Conservation (phyloP, 495 filamentous ascomycete genomes). For the Aeminium ludgeri region DNA sequence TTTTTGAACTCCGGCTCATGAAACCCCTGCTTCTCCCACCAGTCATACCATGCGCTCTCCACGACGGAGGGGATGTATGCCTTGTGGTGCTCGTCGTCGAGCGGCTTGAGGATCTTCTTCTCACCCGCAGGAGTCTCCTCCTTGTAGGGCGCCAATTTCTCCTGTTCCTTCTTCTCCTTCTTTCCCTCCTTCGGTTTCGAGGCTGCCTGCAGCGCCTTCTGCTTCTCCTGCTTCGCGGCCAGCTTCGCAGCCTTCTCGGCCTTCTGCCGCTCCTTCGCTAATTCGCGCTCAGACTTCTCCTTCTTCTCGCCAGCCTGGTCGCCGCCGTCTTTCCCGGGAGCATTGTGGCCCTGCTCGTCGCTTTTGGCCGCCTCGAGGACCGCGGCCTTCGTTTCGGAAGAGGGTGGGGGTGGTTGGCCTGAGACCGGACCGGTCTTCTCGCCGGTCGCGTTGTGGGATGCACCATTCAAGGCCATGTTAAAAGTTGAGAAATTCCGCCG, state of each 20-base stretch:
- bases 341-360: slow-evolving; percentile 25
- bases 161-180: slow-evolving; percentile 29
- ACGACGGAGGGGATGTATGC: slow-evolving; percentile 41
- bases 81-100: slow-evolving; percentile 29
- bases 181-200: slow-evolving; percentile 36
- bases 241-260: slow-evolving; percentile 45
- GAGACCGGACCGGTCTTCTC: slow-evolving; percentile 14
- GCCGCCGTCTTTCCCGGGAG: slow-evolving; percentile 24
- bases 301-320: slow-evolving; percentile 24
- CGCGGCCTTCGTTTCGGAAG: slow-evolving; percentile 14
- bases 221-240: slow-evolving; percentile 40
- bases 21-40: slow-evolving; percentile 49
- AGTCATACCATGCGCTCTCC: slow-evolving; percentile 38
- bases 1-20: slow-evolving; percentile 53
- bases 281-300: slow-evolving; percentile 27
- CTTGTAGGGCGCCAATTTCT: slow-evolving; percentile 22
- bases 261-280: slow-evolving; percentile 41
- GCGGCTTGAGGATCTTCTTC: slow-evolving; percentile 27
- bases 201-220: slow-evolving; percentile 25
- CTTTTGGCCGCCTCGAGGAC: slow-evolving; percentile 18
- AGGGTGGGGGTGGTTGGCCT: slow-evolving; percentile 13
- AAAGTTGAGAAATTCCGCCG: not conserved
- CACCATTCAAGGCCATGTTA: slow-evolving; percentile 15
- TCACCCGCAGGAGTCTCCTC: slow-evolving; percentile 26
- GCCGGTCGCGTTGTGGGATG: slow-evolving; percentile 16